Conservation (phyloP, 257 asterid genomes). For the Plantago major region DNA sequence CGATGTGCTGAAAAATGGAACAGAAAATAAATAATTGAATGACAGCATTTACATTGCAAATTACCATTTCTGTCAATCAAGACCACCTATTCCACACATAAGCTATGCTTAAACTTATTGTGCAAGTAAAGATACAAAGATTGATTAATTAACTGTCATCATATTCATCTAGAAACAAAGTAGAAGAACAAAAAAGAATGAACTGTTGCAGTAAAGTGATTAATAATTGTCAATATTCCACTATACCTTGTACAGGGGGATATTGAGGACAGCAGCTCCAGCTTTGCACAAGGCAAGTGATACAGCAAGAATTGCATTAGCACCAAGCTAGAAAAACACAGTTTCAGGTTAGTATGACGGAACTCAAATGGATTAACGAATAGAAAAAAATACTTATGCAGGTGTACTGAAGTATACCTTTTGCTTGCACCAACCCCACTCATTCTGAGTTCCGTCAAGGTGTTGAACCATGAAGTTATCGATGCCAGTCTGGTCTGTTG, state of each 20-base stretch:
- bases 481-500: conserved; percentile 79
- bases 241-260: conserved; percentile 83
- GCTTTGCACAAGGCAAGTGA: conserved; percentile 97
- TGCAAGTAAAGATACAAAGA: too few relatives aligned
- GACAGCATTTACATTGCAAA: background rate
- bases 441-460: conserved; percentile 94
- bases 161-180: too few relatives aligned
- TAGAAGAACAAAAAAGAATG: too few relatives aligned
- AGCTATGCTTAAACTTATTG: too few relatives aligned
- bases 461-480: conserved; percentile 94
- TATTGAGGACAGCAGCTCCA: conserved; percentile 71
- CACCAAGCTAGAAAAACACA: conserved; percentile 70
- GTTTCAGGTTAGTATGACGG: conserved; percentile 3
- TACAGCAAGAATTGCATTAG: conserved; percentile 93
- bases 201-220: too few relatives aligned
- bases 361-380: background rate
- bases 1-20: conserved; percentile 69
- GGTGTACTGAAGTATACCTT: conserved; percentile 46
- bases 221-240: background rate
- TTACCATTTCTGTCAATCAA: too few relatives aligned
- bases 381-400: background rate
- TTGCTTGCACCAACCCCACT: conserved; percentile 99
- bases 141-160: too few relatives aligned
- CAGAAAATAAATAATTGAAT: conserved; percentile 1
- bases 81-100: too few relatives aligned